Base-by-base conservation (phyloP, 2,329 filamentous ascomycete genomes). In the Calonectria pteridis region DNA sequence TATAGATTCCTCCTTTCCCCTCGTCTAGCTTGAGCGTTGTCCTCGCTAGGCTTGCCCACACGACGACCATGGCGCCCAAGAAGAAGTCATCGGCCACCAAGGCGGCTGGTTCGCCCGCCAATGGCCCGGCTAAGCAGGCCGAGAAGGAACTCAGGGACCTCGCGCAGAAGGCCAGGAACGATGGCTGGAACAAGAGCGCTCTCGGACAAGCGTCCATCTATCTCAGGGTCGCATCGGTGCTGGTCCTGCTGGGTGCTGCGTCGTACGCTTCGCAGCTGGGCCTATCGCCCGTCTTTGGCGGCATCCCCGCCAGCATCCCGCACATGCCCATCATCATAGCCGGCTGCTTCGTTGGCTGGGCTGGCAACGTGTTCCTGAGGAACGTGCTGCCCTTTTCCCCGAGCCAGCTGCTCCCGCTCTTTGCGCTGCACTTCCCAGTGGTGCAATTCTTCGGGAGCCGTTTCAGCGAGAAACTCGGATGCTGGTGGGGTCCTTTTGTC, bases 241-340 rank as follows among this genome's bases (percentile, higher is more conserved):
- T 86, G 14, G 73, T 67, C 43, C 76, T 86, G 37, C 77, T 85
- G 55, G 94, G 92, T 55, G 82, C 93, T 51, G 92, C 90, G 73
- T 93, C 93, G 59, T 91, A 92, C 75, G 90, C 93, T 72, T 96
- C 94, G 0, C 91, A 95, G 81, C 88, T 95, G 75, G 93, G 91
- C 49, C 88, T 98, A 40, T 94, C 95, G 26, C 97, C 97, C 2
- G 94, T 97, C 14, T 98, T 97, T 84, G 97, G 97, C 67, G 92
- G 93, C 20, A 94, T 98, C 46, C 94, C 96, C 1, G 88, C 95
- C 0, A 89, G 91, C 1, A 87, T 93, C 77, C 94, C 93, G 83
- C 96, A 98, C 83, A 86, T 88, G 66, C 90, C 90, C 81, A 89
- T 92, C 73, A 86, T 95, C 75, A 92, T 92, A 78, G 86, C 90